These are phyloP conservation scores for Ambrosia artemisiifolia DNA, from an alignment of 129 eudicot species.

Conservation along the genomic window DNA sequence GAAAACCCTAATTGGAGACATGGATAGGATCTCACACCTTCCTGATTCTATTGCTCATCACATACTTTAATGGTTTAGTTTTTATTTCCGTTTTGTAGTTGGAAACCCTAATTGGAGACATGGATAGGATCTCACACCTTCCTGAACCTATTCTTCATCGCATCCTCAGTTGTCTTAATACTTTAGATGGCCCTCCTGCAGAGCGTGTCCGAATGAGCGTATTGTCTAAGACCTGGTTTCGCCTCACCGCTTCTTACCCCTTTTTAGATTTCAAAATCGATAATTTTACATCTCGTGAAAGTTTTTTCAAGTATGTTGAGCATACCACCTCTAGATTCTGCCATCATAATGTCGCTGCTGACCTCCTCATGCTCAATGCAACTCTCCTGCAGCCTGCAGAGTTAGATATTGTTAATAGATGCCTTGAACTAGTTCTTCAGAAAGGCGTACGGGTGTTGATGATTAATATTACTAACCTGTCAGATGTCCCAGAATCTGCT, in stretches of 20 bases:
- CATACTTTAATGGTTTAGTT: too few species aligned
- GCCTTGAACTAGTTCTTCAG: neutral
- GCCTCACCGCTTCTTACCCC: neutral
- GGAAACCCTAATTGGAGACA: too few species aligned
- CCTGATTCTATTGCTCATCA: too few species aligned
- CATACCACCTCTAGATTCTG: constrained; percentile 3
- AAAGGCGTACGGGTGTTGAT: neutral
- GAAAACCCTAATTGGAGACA: too few species aligned
- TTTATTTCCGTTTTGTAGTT: too few species aligned
- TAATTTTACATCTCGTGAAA: neutral
- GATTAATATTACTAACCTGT: neutral
- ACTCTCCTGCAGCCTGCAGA: neutral
- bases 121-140: too few species aligned
- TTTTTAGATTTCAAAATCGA: neutral
- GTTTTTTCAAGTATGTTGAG: neutral
- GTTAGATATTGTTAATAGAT: neutral
- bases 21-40: too few species aligned
- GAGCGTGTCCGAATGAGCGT: too few species aligned
- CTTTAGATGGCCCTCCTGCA: too few species aligned
- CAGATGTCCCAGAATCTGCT: neutral
- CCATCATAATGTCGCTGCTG: neutral
- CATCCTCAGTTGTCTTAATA: too few species aligned
- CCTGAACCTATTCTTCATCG: too few species aligned
- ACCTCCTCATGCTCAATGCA: neutral
- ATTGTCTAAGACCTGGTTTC: neutral